Conservation (phyloP, 192 early-diverging fungal species). For the Umbelopsis ramanniana region DNA sequence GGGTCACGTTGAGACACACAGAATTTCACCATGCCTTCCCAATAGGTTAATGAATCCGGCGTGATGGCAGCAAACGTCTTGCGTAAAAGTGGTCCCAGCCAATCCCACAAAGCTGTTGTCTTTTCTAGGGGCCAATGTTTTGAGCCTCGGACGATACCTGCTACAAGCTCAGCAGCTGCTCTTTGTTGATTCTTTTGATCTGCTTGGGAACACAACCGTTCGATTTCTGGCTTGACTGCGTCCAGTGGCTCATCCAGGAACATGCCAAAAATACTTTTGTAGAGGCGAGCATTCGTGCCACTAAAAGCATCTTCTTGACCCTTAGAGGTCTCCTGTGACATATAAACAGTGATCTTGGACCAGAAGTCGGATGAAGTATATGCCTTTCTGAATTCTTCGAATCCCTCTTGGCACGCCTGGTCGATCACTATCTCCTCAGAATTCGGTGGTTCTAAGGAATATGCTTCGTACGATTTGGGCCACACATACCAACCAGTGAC, state of each 20-base stretch:
- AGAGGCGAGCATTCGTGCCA: constrained; percentile 60
- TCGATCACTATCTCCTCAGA: constrained; percentile 53
- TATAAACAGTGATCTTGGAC: constrained; percentile 61
- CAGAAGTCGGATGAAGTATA: constrained; percentile 71
- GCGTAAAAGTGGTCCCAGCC: constrained; percentile 66
- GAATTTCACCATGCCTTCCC: constrained; percentile 74
- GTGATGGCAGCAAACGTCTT: constrained; percentile 67
- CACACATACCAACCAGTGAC: constrained; percentile 83
- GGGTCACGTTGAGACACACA: constrained; percentile 74
- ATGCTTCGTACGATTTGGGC: constrained; percentile 65
- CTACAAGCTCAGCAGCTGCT: constrained; percentile 78
- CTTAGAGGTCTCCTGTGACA: constrained; percentile 70
- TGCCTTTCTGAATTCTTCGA: constrained; percentile 53
- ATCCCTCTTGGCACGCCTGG: constrained; percentile 55
- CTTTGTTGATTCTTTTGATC: constrained; percentile 82
- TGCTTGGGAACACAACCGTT: constrained; percentile 47
- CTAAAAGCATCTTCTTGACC: constrained; percentile 72
- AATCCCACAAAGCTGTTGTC: constrained; percentile 66
- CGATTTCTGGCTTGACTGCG: constrained; percentile 58
- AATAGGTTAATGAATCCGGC: constrained; percentile 76
- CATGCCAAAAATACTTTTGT: constrained; percentile 71
- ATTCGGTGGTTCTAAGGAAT: constrained; percentile 43
- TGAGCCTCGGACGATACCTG: constrained; percentile 81
- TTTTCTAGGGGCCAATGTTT: constrained; percentile 79
- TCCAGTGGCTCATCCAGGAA: constrained; percentile 59